Base-by-base conservation (phyloP, 2,329 filamentous ascomycete genomes). In the Ophiosphaerella narmari region DNA sequence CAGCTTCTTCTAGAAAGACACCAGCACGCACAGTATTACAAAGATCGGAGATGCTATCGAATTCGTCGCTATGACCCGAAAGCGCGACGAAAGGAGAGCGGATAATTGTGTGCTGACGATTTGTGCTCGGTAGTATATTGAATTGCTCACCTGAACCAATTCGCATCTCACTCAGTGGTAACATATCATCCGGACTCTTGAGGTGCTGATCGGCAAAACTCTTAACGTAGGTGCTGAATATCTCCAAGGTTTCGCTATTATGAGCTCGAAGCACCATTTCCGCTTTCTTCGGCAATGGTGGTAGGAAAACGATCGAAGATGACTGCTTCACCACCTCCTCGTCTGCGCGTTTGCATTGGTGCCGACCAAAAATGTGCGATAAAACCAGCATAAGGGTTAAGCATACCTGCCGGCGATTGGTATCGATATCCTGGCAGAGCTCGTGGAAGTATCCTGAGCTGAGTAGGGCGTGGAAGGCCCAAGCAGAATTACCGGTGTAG, bases 381-480 rank as follows among this genome's bases (percentile, higher is more conserved):
- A 93, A 78, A 0, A 89, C 82, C 0, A 90, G 74, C 74, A 91
- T 82, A 32, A 92, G 73, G 24, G 82, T 79, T n/a, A 77, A 73
- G 3, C 88, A 67, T 0, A 84, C 80, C 0, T 68, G 57, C 13
- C 81, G 59, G 16, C 78, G 77, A n/a, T 80, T 78, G 3, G 67
- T 73, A 38, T 81, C 70, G 32, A 89, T 78, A 12, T 81, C 75
- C 2, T 76, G 76, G 64, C 87, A 90, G 0, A 92, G 71, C 18
- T 77, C 70, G 55, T 85, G 80, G 66, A 92, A 88, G 63, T 88
- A 91, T 0, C 88, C 88, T 2, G 80, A 82, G 50, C 85, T 86
- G 1, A 93, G 74, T 7, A 93, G 76, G 1, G 87, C 84, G 65
- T 92, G 89, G 71, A 92, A 90, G 0, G 88, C 87, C 65, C 91